A percentile compares a stretch with the other conserved stretches of the same genome.
Conservation (phyloP, 768 basidiomycete genomes). For the Phanerochaete carnosa region DNA sequence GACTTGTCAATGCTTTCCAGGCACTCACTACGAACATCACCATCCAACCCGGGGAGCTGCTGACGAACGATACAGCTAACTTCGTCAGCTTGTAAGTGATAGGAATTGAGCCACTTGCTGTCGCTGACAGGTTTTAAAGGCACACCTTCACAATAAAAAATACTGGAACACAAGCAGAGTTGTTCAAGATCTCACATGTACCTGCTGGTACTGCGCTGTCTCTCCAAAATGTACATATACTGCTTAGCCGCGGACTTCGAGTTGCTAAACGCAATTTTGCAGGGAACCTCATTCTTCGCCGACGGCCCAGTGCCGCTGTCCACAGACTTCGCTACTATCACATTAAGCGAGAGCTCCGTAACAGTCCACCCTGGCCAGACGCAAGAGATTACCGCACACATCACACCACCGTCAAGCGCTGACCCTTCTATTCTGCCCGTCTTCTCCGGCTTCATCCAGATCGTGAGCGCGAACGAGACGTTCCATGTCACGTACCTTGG, state of each 20-base stretch:
- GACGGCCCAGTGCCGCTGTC: conserved; percentile 51
- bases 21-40: conserved; percentile 52
- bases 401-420: conserved; percentile 44
- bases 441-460: conserved; percentile 55
- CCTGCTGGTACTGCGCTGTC: conserved; percentile 57
- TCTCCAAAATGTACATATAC: conserved; percentile 34
- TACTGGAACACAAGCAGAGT: conserved; percentile 37
- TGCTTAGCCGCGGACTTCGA: not conserved
- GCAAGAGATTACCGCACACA: conserved; percentile 37
- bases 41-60: conserved; percentile 53
- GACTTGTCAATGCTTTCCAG: conserved; percentile 54
- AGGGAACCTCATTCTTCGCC: conserved; percentile 40
- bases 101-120: not conserved
- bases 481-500: conserved; percentile 48
- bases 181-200: conserved; percentile 47
- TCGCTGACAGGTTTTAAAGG: conserved; percentile 22
- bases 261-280: not conserved
- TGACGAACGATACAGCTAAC: conserved; percentile 63
- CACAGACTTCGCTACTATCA: conserved; percentile 40
- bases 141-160: conserved; percentile 53
- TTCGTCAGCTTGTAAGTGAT: conserved; percentile 39
- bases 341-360: conserved; percentile 42
- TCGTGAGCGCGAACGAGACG: conserved; percentile 31
- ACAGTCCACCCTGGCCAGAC: conserved; percentile 42
- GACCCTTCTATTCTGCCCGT: conserved; percentile 47